Evolutionary conservation across 192 early-diverging fungal genomes (phyloP).

Genomic region (Entophlyctis luteolus): DNA sequence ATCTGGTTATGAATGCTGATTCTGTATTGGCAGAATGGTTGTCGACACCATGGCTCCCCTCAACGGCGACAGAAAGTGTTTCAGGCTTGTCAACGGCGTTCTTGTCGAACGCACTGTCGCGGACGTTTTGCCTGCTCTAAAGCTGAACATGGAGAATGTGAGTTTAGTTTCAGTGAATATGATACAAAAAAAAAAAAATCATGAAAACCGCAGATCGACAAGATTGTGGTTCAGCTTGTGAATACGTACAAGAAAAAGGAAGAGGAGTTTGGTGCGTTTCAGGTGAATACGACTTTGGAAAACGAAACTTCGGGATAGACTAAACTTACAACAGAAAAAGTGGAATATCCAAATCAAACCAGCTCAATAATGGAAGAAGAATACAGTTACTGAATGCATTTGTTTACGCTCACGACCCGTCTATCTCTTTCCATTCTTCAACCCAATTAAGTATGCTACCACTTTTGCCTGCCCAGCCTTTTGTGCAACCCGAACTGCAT

Average conservation of each 20-base stretch:
- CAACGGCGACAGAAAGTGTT: constrained; percentile 81
- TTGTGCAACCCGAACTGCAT: neutral
- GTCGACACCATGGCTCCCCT: constrained; percentile 88
- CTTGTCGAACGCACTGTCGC: constrained; percentile 87
- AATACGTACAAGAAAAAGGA: constrained; percentile 84
- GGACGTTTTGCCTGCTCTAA: constrained; percentile 85
- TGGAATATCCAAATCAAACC: constrained; percentile 73
- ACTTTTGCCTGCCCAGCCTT: neutral
- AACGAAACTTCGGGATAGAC: neutral
- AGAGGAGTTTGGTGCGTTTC: constrained; percentile 76
- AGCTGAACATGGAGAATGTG: constrained; percentile 81
- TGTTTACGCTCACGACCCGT: neutral
- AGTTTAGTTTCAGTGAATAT: constrained; percentile 8
- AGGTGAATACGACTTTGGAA: neutral
- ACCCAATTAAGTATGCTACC: neutral
- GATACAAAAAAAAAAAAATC: neutral
- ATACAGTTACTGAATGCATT: no score
- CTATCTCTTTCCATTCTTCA: neutral
- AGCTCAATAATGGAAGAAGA: neutral
- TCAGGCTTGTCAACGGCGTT: constrained; percentile 89
- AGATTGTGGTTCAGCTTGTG: constrained; percentile 71
- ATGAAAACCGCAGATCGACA: constrained; percentile 70
- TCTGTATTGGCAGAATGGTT: constrained; percentile 58
- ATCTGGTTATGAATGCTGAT: neutral
- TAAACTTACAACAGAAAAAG: constrained; percentile 63